Percentiles rank a stretch among this genome's conserved stretches.
phyloP scores from a whole-genome alignment of 768 basidiomycete species.

The Xerocomellus intermedius region DNA sequence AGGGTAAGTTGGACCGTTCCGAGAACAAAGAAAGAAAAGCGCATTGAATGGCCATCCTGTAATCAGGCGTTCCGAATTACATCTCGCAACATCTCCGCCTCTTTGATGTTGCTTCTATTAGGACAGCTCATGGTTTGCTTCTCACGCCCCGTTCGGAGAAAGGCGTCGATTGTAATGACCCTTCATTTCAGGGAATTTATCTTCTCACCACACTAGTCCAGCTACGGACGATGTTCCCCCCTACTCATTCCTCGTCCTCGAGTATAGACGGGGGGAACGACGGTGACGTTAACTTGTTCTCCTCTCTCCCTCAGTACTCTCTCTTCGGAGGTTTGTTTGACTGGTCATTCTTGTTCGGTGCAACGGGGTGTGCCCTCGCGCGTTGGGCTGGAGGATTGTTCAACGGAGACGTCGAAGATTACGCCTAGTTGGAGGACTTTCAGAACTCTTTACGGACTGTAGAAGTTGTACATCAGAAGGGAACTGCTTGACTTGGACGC shows the following conservation, averaged over 20 bases:
- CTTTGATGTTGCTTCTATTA: slow-evolving; percentile 71
- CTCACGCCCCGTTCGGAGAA: slow-evolving; percentile 10
- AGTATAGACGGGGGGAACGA: slow-evolving; percentile 6
- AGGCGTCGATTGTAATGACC: background rate
- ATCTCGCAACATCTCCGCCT: slow-evolving; percentile 68
- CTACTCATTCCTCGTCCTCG: slow-evolving; percentile 33
- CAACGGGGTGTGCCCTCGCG: slow-evolving; percentile 43
- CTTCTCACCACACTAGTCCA: slow-evolving; percentile 81
- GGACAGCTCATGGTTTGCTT: slow-evolving; percentile 76
- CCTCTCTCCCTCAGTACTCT: slow-evolving; percentile 70
- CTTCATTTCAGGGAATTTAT: slow-evolving; percentile 64
- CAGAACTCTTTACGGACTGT: background rate
- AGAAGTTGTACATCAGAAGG: slow-evolving; percentile 5
- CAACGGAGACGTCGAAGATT: slow-evolving; percentile 16
- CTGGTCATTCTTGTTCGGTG: slow-evolving; percentile 65
- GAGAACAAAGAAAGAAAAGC: background rate
- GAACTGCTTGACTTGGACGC: background rate
- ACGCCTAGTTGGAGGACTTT: slow-evolving; percentile 3
- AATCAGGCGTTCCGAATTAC: slow-evolving; percentile 60
- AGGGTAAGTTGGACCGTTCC: slow-evolving; percentile 38
- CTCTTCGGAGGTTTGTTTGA: slow-evolving; percentile 76
- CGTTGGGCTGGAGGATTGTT: slow-evolving; percentile 51
- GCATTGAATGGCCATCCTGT: background rate
- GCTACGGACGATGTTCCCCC: slow-evolving; percentile 77
- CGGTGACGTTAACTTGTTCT: slow-evolving; percentile 52